These are phyloP conservation scores for Chrysanthemum seticuspe DNA, from an alignment of 129 eudicot species.

Conservation along the genomic window DNA sequence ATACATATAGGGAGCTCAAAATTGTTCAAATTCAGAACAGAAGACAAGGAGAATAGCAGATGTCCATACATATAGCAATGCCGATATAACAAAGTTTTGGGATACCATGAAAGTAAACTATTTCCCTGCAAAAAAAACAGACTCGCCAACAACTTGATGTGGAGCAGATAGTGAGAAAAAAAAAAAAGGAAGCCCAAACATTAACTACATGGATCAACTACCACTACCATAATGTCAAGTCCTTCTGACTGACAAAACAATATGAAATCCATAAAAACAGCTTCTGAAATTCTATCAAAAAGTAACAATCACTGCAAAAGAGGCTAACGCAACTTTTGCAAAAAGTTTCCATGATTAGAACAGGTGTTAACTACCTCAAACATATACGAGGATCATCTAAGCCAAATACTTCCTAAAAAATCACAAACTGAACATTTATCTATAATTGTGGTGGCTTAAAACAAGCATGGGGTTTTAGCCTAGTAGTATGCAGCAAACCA, in stretches of 20 bases:
- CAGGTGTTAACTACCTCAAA: not conserved
- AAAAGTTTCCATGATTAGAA: constrained; percentile 18
- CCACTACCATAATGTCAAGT: not conserved
- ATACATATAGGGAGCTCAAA: not conserved
- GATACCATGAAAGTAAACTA: not conserved
- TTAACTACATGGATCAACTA: not conserved
- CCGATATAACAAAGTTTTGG: not conserved
- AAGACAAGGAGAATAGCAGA: not conserved
- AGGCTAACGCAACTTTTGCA: constrained; percentile 8
- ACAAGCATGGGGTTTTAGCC: not conserved
- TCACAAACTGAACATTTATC: not conserved
- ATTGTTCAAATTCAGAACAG: not conserved
- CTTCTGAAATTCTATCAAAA: constrained; percentile 11
- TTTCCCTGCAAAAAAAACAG: not conserved
- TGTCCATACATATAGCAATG: not conserved
- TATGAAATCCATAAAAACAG: not conserved
- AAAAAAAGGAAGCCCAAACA: not conserved
- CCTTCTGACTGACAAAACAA: constrained; percentile 2
- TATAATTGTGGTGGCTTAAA: constrained; percentile 4
- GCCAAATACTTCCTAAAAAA: constrained; percentile 3
- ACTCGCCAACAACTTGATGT: not conserved
- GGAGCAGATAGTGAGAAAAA: not conserved
- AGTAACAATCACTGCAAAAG: constrained; percentile 5
- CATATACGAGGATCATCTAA: not conserved
- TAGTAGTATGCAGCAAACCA: not conserved